These are phyloP conservation scores for Aspergillus puulaauensis DNA, from an alignment of 2,329 filamentous ascomycete species.

Conservation along the genomic window DNA sequence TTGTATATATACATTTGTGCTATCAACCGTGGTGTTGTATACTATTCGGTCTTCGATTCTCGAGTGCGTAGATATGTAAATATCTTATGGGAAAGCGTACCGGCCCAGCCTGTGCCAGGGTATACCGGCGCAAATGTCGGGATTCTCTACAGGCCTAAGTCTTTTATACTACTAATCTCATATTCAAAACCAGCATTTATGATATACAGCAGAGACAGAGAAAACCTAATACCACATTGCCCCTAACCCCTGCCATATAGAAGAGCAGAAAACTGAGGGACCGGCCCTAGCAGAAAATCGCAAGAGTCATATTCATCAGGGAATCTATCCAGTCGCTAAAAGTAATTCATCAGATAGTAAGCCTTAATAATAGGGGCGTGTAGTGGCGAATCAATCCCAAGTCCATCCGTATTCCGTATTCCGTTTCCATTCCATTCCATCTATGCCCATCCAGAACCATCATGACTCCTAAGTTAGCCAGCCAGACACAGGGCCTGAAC, in stretches of 20 bases:
- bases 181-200: background rate
- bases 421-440: background rate
- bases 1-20: conserved; percentile 35
- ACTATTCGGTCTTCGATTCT: background rate
- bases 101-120: no score
- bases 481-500: no score
- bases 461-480: no score
- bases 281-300: background rate
- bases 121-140: no score
- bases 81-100: background rate
- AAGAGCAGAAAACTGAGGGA: background rate
- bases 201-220: background rate
- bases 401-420: background rate
- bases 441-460: no score
- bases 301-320: conserved; percentile 23
- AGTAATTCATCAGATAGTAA: conserved; percentile 28
- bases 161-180: background rate
- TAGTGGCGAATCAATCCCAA: background rate
- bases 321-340: conserved; percentile 36
- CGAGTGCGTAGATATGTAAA: background rate
- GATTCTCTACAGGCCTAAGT: background rate
- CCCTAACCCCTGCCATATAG: background rate
- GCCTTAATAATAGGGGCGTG: conserved; percentile 18
- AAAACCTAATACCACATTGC: background rate
- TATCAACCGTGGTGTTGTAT: conserved; percentile 1